Percentiles rank a stretch among this genome's conserved stretches.
Conservation (phyloP, 2,329 filamentous ascomycete genomes). For the Capronia coronata region DNA sequence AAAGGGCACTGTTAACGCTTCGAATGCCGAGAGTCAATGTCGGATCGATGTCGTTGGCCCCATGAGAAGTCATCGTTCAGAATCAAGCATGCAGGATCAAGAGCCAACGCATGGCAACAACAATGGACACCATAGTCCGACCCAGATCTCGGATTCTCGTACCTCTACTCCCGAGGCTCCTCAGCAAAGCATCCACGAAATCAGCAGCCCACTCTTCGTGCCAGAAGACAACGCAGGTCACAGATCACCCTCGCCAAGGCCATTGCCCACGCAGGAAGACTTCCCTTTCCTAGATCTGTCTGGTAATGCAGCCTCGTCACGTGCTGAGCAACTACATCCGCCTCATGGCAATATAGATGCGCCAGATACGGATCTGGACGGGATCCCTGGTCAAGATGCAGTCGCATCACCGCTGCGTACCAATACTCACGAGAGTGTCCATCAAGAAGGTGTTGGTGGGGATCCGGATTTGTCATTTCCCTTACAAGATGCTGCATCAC, state of each 20-base stretch:
- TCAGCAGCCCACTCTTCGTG: slow-evolving; percentile 18
- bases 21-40: background rate
- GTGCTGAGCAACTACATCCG: background rate
- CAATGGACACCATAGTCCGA: background rate
- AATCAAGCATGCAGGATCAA: background rate
- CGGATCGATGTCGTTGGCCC: background rate
- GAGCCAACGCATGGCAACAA: background rate
- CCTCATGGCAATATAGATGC: background rate
- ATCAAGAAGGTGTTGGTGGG: background rate
- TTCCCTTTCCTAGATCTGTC: slow-evolving; percentile 5
- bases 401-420: background rate
- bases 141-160: background rate
- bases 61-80: background rate
- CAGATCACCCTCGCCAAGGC: slow-evolving; percentile 5
- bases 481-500: background rate
- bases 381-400: background rate
- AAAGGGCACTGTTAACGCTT: background rate
- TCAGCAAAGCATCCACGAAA: background rate
- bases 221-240: slow-evolving; percentile 9
- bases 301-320: background rate
- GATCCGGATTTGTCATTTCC: background rate
- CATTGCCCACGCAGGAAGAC: slow-evolving; percentile 12
- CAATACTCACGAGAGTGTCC: background rate
- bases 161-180: background rate
- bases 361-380: background rate